Percentiles rank a stretch among this genome's conserved stretches.
These are phyloP conservation scores for Microthlaspi erraticum DNA, from an alignment of 345 rosid genomes.

Conservation along the genomic window DNA sequence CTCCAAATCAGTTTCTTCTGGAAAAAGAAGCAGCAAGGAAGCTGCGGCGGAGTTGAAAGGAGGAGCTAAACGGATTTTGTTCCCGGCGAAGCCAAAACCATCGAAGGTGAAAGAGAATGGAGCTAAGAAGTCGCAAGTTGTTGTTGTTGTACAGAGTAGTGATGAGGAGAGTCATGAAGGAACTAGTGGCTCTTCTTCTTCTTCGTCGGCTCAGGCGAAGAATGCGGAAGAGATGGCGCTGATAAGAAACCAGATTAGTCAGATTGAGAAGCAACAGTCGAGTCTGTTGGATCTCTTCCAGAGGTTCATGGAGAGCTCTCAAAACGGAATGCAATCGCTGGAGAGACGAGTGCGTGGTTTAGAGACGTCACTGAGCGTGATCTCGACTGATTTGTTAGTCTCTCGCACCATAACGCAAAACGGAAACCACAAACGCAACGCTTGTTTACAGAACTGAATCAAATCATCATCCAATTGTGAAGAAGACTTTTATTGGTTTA, in stretches of 20 bases:
- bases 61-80: conserved; percentile 55
- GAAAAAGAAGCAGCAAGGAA: conserved; percentile 37
- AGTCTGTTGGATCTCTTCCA: conserved; percentile 78
- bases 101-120: conserved; percentile 49
- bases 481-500: no score
- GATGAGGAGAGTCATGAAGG: conserved; percentile 54
- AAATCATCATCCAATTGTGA: no score
- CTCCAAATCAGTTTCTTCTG: conserved; percentile 43
- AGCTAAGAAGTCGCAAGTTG: conserved; percentile 51
- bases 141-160: conserved; percentile 50
- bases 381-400: conserved; percentile 67
- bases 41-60: conserved; percentile 41
- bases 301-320: conserved; percentile 91
- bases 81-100: conserved; percentile 36
- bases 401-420: conserved; percentile 37
- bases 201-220: conserved; percentile 46
- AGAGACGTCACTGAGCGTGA: conserved; percentile 88
- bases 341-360: conserved; percentile 84
- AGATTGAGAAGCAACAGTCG: conserved; percentile 88
- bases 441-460: conserved; percentile 29
- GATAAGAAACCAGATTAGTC: conserved; percentile 75
- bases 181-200: conserved; percentile 10
- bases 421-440: conserved; percentile 32
- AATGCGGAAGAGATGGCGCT: conserved; percentile 58
- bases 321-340: conserved; percentile 77